Evolutionary conservation across 768 basidiomycete genomes (phyloP), one percentile per base, ranked within the genome.

Genomic region (Termitomyces sp.): DNA sequence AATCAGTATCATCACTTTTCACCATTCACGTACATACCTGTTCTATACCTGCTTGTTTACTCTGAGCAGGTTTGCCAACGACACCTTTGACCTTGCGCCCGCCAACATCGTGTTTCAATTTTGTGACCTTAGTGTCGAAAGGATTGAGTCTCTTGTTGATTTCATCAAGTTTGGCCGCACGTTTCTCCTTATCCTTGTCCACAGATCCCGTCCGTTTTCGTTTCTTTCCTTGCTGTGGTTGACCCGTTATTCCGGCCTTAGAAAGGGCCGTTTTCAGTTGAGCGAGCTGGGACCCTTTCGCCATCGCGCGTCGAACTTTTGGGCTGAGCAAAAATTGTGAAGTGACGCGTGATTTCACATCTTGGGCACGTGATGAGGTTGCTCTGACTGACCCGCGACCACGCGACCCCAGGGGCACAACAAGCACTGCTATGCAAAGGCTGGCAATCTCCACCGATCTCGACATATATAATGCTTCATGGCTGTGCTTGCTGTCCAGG

Each of bases 81-180:
- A 86, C 80, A 43, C 94, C 96, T 65, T 92, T 93, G 28, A 95
- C 72, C 65, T 85, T 91, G 46, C 94, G 74, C 3, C 95, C 94
- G 4, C 92, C 94, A 20, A 97, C 92, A 72, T 94, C 90, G 69
- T 95, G 92, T 75, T 94, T 95, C 43, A 92, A 80, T 70, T 90
- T 92, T 8, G 90, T 95, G 67, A 94, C 90, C 64, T 94, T 91
- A 65, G 87, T 80, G 70, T 99, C 96, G 71, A 99, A 99, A 20
- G 93, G 91, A 75, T 97, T 98, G 66, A 98, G 78, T 64, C 82
- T 84, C 65, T 85, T 82, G 62, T 92, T 86, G 60, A 98, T 95
- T 67, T 89, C 88, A 53, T 84, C 83, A 43, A 98, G 81, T 66
- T 84, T 91, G 6, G 86, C 84, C 0, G 89, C 83, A 61, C 81